Conservation (phyloP, 2,329 filamentous ascomycete genomes). For the Colletotrichum limetticola region DNA sequence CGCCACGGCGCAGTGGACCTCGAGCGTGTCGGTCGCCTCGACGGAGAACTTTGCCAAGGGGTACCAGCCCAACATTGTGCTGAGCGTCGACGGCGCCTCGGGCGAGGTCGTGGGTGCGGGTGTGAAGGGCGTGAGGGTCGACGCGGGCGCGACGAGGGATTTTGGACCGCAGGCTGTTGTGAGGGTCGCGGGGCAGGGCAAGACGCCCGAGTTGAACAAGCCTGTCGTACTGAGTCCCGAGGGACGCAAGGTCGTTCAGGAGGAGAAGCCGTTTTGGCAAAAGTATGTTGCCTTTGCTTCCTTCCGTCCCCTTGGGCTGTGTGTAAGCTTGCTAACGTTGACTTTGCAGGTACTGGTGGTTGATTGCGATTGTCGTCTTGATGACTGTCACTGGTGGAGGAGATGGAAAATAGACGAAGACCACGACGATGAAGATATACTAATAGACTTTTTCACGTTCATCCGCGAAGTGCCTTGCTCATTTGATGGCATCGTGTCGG, state of each 20-base stretch:
- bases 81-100: conserved; percentile 57
- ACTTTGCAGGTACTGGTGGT: conserved; percentile 72
- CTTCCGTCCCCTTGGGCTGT: not conserved
- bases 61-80: conserved; percentile 65
- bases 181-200: conserved; percentile 58
- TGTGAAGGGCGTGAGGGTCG: conserved; percentile 67
- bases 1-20: conserved; percentile 58
- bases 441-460: conserved; percentile 8
- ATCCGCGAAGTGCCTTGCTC: not conserved
- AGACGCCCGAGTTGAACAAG: conserved; percentile 70
- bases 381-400: conserved; percentile 65
- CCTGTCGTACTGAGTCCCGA: conserved; percentile 71
- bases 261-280: conserved; percentile 74
- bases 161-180: conserved; percentile 71
- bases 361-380: conserved; percentile 64
- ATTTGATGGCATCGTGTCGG: not conserved
- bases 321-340: conserved; percentile 45
- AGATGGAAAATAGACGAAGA: conserved; percentile 58
- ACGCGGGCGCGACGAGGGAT: conserved; percentile 72
- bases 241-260: conserved; percentile 66
- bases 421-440: conserved; percentile 12
- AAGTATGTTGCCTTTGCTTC: conserved; percentile 60
- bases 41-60: conserved; percentile 70
- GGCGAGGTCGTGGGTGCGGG: conserved; percentile 61
- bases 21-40: conserved; percentile 65